These are phyloP conservation scores for Scleromitrula shiraiana DNA, from an alignment of 2,329 filamentous ascomycete genomes.

Conservation along the genomic window DNA sequence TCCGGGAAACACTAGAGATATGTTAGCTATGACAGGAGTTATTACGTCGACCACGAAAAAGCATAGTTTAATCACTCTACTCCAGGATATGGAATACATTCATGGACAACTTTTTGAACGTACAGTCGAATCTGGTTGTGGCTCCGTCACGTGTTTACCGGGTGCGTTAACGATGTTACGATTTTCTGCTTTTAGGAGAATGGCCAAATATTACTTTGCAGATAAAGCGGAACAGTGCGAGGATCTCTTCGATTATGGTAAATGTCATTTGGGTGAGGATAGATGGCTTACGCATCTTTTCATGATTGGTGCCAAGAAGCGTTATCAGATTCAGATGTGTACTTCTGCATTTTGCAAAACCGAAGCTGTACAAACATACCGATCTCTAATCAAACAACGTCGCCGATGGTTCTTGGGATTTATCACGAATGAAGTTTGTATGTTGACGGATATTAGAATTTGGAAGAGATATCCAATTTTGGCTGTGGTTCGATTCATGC, in stretches of 20 bases:
- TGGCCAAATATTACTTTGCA: conserved; percentile 98
- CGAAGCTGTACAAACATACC: conserved; percentile 85
- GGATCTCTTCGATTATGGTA: conserved; percentile 93
- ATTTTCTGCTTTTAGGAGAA: conserved; percentile 90
- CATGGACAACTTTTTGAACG: conserved; percentile 95
- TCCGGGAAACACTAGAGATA: conserved; percentile 82
- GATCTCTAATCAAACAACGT: conserved; percentile 83
- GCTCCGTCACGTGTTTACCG: conserved; percentile 87
- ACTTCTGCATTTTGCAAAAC: conserved; percentile 98
- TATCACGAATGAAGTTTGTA: conserved; percentile 96
- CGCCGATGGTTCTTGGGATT: conserved; percentile 95
- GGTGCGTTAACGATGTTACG: conserved; percentile 93
- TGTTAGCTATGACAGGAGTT: conserved; percentile 95
- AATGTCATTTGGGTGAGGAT: conserved; percentile 91
- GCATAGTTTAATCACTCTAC: conserved; percentile 78
- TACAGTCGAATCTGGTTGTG: conserved; percentile 89
- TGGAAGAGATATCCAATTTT: conserved; percentile 89
- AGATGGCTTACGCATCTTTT: conserved; percentile 96
- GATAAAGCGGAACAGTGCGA: conserved; percentile 94
- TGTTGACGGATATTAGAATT: conserved; percentile 88
- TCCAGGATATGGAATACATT: conserved; percentile 98
- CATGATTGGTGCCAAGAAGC: conserved; percentile 92
- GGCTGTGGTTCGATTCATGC: conserved; percentile 81
- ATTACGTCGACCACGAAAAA: conserved; percentile 91
- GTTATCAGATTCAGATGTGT: conserved; percentile 96